Evolutionary conservation across 1,284 basidiomycete species (phyloP).

Genomic region (Xerocomus amazonicus): DNA sequence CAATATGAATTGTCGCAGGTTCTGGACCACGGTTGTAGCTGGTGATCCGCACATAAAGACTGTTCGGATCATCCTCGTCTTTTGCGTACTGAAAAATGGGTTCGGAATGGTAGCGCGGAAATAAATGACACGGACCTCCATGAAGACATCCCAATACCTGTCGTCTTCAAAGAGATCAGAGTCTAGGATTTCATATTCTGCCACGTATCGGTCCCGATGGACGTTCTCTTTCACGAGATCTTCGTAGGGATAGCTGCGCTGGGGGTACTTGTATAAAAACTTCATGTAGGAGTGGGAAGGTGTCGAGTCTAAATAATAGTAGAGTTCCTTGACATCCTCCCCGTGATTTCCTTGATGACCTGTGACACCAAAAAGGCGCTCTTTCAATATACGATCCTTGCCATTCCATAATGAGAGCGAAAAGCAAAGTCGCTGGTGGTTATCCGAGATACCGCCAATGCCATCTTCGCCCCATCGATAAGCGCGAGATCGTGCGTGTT

Average conservation of each 20-base stretch:
- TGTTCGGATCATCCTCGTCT: constrained; percentile 89
- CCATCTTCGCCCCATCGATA: constrained; percentile 99
- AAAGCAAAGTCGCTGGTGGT: constrained; percentile 92
- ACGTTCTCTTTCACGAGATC: constrained; percentile 85
- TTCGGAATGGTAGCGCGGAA: not conserved
- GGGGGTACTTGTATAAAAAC: constrained; percentile 97
- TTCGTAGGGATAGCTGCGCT: constrained; percentile 89
- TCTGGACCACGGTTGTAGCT: constrained; percentile 97
- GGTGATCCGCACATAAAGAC: constrained; percentile 90
- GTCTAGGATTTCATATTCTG: constrained; percentile 92
- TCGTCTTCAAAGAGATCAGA: constrained; percentile 91
- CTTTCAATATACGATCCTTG: constrained; percentile 92
- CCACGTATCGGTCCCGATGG: constrained; percentile 79
- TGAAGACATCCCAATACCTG: constrained; percentile 96
- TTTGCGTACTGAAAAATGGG: constrained; percentile 79
- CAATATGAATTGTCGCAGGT: constrained; percentile 89
- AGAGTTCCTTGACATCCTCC: constrained; percentile 97
- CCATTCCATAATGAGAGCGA: constrained; percentile 94
- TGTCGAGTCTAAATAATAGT: constrained; percentile 97
- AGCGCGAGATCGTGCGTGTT: constrained; percentile 89
- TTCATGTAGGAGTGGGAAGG: constrained; percentile 99
- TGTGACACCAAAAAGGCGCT: constrained; percentile 92
- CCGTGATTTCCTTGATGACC: constrained; percentile 98
- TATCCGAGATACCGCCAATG: constrained; percentile 94
- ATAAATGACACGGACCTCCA: constrained; percentile 62